Conservation (phyloP, 345 rosid genomes). For the Camelina sativa region DNA sequence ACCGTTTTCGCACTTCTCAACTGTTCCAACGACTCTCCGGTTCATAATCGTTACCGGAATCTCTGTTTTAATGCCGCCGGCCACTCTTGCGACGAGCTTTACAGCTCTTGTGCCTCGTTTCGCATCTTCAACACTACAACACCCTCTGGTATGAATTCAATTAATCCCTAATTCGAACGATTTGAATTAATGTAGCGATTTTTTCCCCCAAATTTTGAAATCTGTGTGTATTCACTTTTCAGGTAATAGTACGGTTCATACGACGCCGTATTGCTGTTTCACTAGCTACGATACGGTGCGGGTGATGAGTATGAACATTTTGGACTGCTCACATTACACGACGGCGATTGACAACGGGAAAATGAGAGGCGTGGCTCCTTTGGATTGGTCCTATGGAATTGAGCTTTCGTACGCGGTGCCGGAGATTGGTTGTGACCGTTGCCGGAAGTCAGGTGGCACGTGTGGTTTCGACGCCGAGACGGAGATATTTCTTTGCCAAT, state of each 20-base stretch:
- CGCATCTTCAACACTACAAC: conserved; percentile 59
- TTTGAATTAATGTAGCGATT: background rate
- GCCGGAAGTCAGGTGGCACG: conserved; percentile 72
- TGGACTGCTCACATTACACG: conserved; percentile 89
- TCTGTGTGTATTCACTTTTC: background rate
- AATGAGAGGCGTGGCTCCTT: conserved; percentile 61
- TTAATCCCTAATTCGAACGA: background rate
- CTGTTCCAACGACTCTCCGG: conserved; percentile 84
- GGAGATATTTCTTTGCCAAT: conserved; percentile 66
- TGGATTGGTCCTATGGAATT: conserved; percentile 91
- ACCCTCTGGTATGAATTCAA: conserved; percentile 21
- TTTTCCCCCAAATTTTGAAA: background rate
- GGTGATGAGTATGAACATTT: conserved; percentile 83
- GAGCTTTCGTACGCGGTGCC: conserved; percentile 67
- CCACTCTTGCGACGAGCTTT: conserved; percentile 90
- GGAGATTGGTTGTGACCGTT: conserved; percentile 72
- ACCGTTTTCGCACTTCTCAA: conserved; percentile 86
- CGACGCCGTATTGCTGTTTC: conserved; percentile 85
- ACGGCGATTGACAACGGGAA: conserved; percentile 54
- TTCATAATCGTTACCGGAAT: conserved; percentile 73
- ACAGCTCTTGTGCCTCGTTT: conserved; percentile 71
- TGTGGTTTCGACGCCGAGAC: conserved; percentile 88
- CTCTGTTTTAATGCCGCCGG: conserved; percentile 75
- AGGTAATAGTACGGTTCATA: conserved; percentile 36
- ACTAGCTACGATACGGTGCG: conserved; percentile 78